Evolutionary conservation across 2,329 filamentous ascomycete species (phyloP), one percentile per base, ranked within the genome.

Genomic region (Fusarium clavum): DNA sequence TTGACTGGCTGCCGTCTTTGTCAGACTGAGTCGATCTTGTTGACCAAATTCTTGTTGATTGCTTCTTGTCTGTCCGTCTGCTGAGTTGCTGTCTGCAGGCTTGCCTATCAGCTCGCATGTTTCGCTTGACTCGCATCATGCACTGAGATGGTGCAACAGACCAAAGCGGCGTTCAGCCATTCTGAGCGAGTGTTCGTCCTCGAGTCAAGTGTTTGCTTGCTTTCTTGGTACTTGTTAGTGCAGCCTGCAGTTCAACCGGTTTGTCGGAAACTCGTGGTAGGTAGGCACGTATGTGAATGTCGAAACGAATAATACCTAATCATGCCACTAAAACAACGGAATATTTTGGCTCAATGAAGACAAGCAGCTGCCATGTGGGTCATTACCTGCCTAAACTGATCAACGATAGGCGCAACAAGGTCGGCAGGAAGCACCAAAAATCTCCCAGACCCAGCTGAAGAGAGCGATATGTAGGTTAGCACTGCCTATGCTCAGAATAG

Each of bases 281-380:
- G 29, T 22, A 40, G 20, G 13, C 20, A 43, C 30, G 34, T 32
- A 52, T 64, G 48, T 47, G 45, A 52, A 57, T 51, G 25, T 64
- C 53, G 43, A 61, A 68, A 56, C 53, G 41, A 54, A 64, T 34
- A 38, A 57, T 38, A 38, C 34, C 34, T 7, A 38, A 38, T 38
- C 18, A 38, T 64, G 49, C 54, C 55, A 69, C 58, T 54, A 61
- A 38, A 63, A 57, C 30, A 51, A 51, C 18, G 16, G 27, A 55
- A 32, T 18, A 51, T 57, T 43, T 57, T 44, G 22, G 30, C 22
- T 34, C 38, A 32, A 57, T 43, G 22, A 52, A 60, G 57, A 57
- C 43, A 57, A 68, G 49, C 54, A 70, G 57, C 56, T n/a, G 44
- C 14, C 24, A 55, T 64, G 68, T 71, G 68, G 67, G 45, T 44